Evolutionary conservation across 2,329 filamentous ascomycete species (phyloP).

Genomic region (Aspergillus bombycis): DNA sequence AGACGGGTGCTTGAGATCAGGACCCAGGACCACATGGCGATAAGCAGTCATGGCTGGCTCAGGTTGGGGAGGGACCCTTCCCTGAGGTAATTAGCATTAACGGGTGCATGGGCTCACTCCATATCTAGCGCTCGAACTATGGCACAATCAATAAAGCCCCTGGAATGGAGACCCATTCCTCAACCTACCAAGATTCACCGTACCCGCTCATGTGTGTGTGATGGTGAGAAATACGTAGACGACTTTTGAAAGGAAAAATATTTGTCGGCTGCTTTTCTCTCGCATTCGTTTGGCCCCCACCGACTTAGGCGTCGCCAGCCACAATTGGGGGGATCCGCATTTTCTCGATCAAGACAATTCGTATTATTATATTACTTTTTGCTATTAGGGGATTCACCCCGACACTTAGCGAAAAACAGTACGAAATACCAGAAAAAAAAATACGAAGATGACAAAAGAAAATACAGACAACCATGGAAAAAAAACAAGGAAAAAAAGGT

Average conservation of each 20-base stretch:
- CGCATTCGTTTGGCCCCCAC: conserved; percentile 21
- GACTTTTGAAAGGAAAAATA: background rate
- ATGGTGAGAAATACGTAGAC: background rate
- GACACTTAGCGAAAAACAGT: background rate
- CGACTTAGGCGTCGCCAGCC: conserved; percentile 19
- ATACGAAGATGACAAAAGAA: background rate
- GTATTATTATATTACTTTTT: conserved; percentile 8
- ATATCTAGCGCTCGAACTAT: background rate
- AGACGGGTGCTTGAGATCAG: conserved; percentile 18
- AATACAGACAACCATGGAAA: background rate
- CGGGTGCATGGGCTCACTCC: background rate
- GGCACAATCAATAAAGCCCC: background rate
- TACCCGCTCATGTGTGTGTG: background rate
- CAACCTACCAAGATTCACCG: background rate
- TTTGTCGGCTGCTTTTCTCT: conserved; percentile 1
- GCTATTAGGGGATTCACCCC: conserved; percentile 4
- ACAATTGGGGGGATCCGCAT: conserved; percentile 16
- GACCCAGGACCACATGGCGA: conserved; percentile 28
- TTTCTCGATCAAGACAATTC: conserved; percentile 9
- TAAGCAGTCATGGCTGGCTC: conserved; percentile 19
- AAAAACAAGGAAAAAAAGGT: background rate
- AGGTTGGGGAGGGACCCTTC: conserved; percentile 1
- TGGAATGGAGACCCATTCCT: background rate
- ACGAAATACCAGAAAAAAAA: background rate
- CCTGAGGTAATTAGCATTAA: background rate